Conservation (phyloP, 108 stramenopile genomes). For the Mayamaea pseudoterrestris region DNA sequence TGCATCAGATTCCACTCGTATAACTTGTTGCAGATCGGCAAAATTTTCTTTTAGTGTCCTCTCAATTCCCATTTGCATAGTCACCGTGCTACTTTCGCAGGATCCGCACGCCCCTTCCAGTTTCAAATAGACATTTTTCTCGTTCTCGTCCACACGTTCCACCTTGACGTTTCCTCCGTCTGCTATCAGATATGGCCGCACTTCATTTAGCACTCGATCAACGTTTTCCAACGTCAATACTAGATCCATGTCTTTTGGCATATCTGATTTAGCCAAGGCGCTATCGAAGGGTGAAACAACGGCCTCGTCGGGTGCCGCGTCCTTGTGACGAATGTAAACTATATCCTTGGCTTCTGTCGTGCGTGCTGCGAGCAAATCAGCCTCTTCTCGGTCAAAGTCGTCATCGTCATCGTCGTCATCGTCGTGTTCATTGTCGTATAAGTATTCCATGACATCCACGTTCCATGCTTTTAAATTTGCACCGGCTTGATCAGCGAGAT, state of each 20-base stretch:
- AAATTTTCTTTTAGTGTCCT: slow-evolving; percentile 87
- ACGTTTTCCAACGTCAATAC: slow-evolving; percentile 78
- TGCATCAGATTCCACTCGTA: slow-evolving; percentile 48
- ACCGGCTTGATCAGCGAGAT: slow-evolving; percentile 30
- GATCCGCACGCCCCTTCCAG: slow-evolving; percentile 92
- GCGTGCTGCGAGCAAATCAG: slow-evolving; percentile 1
- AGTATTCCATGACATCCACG: slow-evolving; percentile 27
- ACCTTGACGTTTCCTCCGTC: slow-evolving; percentile 95
- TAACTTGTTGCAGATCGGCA: slow-evolving; percentile 40
- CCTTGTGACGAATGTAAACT: neutral
- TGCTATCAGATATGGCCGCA: slow-evolving; percentile 89
- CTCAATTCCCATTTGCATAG: slow-evolving; percentile 99
- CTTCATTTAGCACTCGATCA: slow-evolving; percentile 88
- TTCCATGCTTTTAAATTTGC: slow-evolving; percentile 16
- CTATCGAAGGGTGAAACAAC: slow-evolving; percentile 52
- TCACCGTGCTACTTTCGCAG: slow-evolving; percentile 75
- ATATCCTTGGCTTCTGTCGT: slow-evolving; percentile 1
- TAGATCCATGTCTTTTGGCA: slow-evolving; percentile 14
- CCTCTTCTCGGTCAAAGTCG: too few relatives aligned
- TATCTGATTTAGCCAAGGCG: neutral
- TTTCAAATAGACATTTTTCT: slow-evolving; percentile 55
- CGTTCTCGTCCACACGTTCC: slow-evolving; percentile 56
- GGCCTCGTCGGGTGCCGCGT: slow-evolving; percentile 2
- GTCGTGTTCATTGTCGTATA: slow-evolving; percentile 70
- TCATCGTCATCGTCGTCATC: slow-evolving; percentile 27